Base-by-base conservation (phyloP, 2,329 filamentous ascomycete species). In the Botrytis aclada region DNA sequence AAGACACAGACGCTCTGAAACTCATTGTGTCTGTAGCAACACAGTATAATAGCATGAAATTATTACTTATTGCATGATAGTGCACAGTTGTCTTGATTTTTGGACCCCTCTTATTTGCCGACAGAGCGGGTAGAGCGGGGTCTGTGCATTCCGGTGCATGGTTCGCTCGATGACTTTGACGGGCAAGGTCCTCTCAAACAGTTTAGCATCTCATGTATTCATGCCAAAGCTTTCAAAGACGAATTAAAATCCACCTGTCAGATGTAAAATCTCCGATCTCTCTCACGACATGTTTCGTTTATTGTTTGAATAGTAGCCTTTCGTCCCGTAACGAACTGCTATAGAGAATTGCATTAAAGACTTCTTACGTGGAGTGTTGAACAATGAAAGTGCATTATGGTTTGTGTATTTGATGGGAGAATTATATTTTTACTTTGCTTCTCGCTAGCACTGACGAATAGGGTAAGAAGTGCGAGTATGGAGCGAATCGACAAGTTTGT, bases 171-270 rank as follows among this genome's bases (percentile, higher is more conserved):
- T 20, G 51, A 6, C 18, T 64, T 65, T 63, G 45, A 71, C 37
- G 61, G 45, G 20, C 61, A 66, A 71, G 70, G n/a, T 58, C 37
- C 45, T 71, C 22, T 71, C 70, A 66, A 66, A 71, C 70, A 47
- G 41, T 70, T 61, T 25, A 37, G 41, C 60, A 41, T 51, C 45
- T 39, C 29, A 51, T 45, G 7, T 51, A 32, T 62, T 64, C 29
- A 65, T 65, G 62, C 62, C 29, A 65, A 47, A 47, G 32, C 25
- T n/a, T 16, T 32, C 43, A 25, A 37, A 65, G 62, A 34, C 62
- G 62, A 65, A 47, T 56, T 47, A 16, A 34, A 34, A 47, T 47
- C 1, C 25, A 47, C 43, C 43, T 65, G 41, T 47, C 43, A 65
- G 22, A 8, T n/a, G 32, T 7, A 22, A n/a, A 37, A 47, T 9